Evolutionary conservation across 805 yeast genomes (phyloP).

Genomic region (Pichia exigua): DNA sequence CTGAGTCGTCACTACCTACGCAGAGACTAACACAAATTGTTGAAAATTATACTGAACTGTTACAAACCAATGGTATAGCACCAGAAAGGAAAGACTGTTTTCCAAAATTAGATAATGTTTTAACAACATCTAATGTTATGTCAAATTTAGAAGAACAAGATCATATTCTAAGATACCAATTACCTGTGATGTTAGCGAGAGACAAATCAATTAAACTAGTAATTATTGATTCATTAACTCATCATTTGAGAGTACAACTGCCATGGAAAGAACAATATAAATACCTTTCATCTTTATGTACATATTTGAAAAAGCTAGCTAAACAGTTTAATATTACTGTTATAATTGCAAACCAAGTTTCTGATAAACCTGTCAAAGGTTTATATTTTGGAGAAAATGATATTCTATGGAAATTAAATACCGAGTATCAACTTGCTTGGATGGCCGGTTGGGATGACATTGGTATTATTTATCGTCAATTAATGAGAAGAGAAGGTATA

Average conservation of each 20-base stretch:
- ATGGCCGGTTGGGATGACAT: slow-evolving; percentile 64
- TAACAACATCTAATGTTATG: slow-evolving; percentile 23
- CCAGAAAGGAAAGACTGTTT: slow-evolving; percentile 1
- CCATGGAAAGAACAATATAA: slow-evolving; percentile 35
- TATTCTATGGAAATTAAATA: slow-evolving; percentile 31
- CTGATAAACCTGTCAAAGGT: slow-evolving; percentile 45
- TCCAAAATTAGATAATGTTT: slow-evolving; percentile 30
- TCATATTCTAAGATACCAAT: slow-evolving; percentile 59
- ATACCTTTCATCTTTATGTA: slow-evolving; percentile 37
- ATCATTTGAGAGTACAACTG: slow-evolving; percentile 63
- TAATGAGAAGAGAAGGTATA: slow-evolving; percentile 14
- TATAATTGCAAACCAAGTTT: slow-evolving; percentile 72
- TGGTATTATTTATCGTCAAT: slow-evolving; percentile 25
- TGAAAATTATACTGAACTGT: slow-evolving; percentile 20
- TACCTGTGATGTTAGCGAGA: slow-evolving; percentile 47
- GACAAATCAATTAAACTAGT: slow-evolving; percentile 42
- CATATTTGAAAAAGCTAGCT: slow-evolving; percentile 44
- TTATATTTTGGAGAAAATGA: slow-evolving; percentile 19
- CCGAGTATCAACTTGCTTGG: slow-evolving; percentile 66
- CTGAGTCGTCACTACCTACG: slow-evolving; percentile 70
- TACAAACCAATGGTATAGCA: slow-evolving; percentile 29
- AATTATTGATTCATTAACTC: slow-evolving; percentile 76
- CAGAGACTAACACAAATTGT: slow-evolving; percentile 47
- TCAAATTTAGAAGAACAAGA: slow-evolving; percentile 64
- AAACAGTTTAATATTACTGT: slow-evolving; percentile 45